Evolutionary conservation across 371 early-diverging fungal genomes (phyloP).

Genomic region (Entomophthora muscae): DNA sequence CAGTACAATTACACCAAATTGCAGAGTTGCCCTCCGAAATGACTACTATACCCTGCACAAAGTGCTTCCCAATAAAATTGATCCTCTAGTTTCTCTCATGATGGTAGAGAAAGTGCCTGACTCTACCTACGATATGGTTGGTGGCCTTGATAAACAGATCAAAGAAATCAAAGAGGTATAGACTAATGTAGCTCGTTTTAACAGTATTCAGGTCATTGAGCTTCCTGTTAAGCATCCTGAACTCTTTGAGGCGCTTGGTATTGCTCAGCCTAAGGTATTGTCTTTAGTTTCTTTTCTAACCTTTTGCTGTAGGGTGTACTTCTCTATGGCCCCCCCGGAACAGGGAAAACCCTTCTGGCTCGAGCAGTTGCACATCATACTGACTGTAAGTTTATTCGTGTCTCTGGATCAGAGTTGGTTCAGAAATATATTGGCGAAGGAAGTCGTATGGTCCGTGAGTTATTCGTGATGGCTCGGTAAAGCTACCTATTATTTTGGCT

Average conservation of each 20-base stretch:
- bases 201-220: constrained; percentile 63
- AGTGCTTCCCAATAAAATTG: constrained; percentile 87
- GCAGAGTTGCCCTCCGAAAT: constrained; percentile 91
- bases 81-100: constrained; percentile 96
- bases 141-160: constrained; percentile 99
- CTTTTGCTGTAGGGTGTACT: constrained; percentile 69
- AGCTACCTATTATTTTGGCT: not conserved
- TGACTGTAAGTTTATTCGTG: constrained; percentile 96
- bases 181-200: not conserved
- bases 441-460: constrained; percentile 97
- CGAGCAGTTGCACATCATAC: constrained; percentile 99
- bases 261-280: constrained; percentile 92
- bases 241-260: constrained; percentile 97
- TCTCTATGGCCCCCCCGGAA: constrained; percentile 98
- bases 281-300: not conserved
- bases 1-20: constrained; percentile 81
- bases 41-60: constrained; percentile 78
- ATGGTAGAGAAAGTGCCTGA: constrained; percentile 99
- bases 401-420: constrained; percentile 98
- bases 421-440: constrained; percentile 99
- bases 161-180: constrained; percentile 94
- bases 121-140: constrained; percentile 99
- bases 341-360: constrained; percentile 98
- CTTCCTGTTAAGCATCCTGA: constrained; percentile 99
- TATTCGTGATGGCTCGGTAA: constrained; percentile 97